A percentile compares a stretch with the other conserved stretches of the same genome.
Conservation (phyloP, 495 filamentous ascomycete genomes). For the Xylaria cubensis region DNA sequence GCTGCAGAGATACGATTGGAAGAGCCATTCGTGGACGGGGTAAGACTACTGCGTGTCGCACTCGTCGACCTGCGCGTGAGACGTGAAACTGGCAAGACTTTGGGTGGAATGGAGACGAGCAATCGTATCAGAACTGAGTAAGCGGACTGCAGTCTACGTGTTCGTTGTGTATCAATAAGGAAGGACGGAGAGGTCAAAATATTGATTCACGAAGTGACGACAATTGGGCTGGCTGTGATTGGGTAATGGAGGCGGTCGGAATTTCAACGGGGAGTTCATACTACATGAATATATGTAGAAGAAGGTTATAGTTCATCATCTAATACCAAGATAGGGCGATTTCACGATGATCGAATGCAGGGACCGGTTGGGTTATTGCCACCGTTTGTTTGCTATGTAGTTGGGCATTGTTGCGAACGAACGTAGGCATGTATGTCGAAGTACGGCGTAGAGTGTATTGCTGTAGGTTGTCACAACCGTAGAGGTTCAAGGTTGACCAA, state of each 20-base stretch:
- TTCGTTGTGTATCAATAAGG: not conserved
- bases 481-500: not conserved
- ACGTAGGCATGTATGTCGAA: not conserved
- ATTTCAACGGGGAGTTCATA: not conserved
- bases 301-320: not conserved
- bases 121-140: slow-evolving; percentile 7
- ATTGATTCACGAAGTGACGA: not conserved
- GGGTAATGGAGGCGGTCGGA: not conserved
- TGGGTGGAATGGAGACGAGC: not conserved
- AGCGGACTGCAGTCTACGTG: not conserved
- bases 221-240: not conserved
- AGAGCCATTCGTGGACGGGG: slow-evolving; percentile 4
- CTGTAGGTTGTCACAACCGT: not conserved
- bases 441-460: not conserved
- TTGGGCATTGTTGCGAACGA: not conserved
- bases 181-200: not conserved
- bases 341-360: not conserved
- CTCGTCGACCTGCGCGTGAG: slow-evolving; percentile 13
- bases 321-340: not conserved
- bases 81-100: slow-evolving; percentile 9
- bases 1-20: not conserved
- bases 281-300: not conserved
- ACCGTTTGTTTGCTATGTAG: not conserved
- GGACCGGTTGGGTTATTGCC: not conserved
- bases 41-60: not conserved